A percentile compares a stretch with the other conserved stretches of the same genome.
phyloP scores from a whole-genome alignment of 768 basidiomycete genomes.

The Rhodocollybia butyracea region DNA sequence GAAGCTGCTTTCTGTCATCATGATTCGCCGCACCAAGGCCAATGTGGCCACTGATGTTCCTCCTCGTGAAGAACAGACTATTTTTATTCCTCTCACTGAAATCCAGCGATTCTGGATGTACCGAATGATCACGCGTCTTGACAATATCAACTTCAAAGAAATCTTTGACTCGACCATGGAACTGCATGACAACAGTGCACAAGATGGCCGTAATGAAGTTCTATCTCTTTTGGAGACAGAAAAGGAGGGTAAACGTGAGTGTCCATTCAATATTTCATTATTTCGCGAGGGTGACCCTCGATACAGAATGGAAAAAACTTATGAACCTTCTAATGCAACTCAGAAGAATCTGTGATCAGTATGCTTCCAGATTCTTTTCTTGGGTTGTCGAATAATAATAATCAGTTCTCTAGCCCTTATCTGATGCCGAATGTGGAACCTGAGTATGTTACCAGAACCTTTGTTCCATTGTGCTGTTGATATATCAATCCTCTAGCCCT shows the following conservation, averaged over 20 bases:
- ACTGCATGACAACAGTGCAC: conserved; percentile 21
- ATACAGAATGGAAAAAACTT: conserved; percentile 49
- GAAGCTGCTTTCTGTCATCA: conserved; percentile 45
- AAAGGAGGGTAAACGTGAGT: conserved; percentile 28
- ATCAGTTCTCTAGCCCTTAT: neutral
- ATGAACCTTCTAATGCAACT: conserved; percentile 74
- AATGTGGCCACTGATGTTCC: conserved; percentile 44
- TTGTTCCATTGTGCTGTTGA: no score
- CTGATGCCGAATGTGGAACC: neutral
- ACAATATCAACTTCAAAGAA: conserved; percentile 42
- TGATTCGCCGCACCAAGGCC: conserved; percentile 61
- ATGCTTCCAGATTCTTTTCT: conserved; percentile 16
- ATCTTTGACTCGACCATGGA: conserved; percentile 38
- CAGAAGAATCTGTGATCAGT: conserved; percentile 70
- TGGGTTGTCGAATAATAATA: no score
- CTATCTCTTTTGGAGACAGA: conserved; percentile 28
- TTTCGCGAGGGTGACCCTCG: neutral
- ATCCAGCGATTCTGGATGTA: conserved; percentile 63
- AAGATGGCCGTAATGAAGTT: conserved; percentile 37
- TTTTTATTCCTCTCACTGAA: conserved; percentile 57
- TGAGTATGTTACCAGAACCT: no score
- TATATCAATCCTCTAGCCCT: conserved; percentile 45
- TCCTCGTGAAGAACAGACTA: conserved; percentile 52
- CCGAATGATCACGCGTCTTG: conserved; percentile 49
- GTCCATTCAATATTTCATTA: neutral